Conservation (phyloP, 495 filamentous ascomycete species). For the Penicillium bialowiezense region DNA sequence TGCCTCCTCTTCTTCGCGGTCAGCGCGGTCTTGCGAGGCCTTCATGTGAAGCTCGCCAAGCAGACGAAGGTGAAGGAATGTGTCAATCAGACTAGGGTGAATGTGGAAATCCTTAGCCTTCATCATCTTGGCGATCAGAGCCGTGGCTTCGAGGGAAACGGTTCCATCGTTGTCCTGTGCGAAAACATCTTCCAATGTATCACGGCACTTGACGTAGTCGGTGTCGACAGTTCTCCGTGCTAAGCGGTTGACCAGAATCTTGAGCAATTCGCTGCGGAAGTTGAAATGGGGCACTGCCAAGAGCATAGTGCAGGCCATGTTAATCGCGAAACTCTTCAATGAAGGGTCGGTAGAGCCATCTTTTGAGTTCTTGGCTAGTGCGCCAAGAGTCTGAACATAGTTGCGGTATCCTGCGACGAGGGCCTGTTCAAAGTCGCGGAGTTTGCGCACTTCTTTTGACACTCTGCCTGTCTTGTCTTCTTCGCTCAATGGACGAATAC, state of each 20-base stretch:
- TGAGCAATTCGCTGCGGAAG: conserved; percentile 80
- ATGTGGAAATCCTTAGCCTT: conserved; percentile 75
- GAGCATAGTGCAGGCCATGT: conserved; percentile 77
- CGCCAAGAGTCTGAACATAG: conserved; percentile 72
- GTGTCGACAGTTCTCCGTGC: conserved; percentile 64
- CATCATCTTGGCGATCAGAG: conserved; percentile 89
- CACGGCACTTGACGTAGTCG: conserved; percentile 73
- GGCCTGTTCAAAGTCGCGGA: conserved; percentile 79
- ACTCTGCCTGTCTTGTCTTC: conserved; percentile 71
- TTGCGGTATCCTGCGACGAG: conserved; percentile 76
- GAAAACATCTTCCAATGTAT: conserved; percentile 79
- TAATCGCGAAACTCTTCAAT: conserved; percentile 71
- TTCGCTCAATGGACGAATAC: conserved; percentile 79
- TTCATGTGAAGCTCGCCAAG: conserved; percentile 83
- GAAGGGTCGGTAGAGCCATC: conserved; percentile 32
- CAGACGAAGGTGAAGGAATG: conserved; percentile 85
- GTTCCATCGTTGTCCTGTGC: conserved; percentile 83
- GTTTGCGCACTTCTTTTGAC: conserved; percentile 83
- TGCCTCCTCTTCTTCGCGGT: conserved; percentile 47
- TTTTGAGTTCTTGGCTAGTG: conserved; percentile 53
- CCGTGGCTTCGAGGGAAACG: conserved; percentile 81
- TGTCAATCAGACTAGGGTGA: conserved; percentile 82
- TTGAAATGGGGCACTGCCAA: conserved; percentile 91
- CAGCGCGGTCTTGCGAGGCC: conserved; percentile 70
- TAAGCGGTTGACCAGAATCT: conserved; percentile 80